A percentile compares a stretch with the other conserved stretches of the same genome.
Evolutionary conservation across 441 rosid species (phyloP).

Genomic region (Gossypium aridum): DNA sequence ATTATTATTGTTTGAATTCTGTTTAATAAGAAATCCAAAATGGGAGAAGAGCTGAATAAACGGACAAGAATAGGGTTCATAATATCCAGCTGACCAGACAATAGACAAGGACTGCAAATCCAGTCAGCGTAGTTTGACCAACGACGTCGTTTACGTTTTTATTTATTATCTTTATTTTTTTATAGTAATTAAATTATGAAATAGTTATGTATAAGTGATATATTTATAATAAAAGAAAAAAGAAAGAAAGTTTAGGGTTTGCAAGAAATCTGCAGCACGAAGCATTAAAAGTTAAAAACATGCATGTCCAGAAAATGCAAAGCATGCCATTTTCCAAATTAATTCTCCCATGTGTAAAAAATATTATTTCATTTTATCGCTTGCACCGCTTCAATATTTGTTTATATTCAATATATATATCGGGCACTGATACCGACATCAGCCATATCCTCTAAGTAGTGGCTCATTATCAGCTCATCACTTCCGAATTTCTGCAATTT

Average conservation of each 20-base stretch:
- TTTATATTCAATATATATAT: background rate
- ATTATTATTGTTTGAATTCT: background rate
- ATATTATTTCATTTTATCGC: background rate
- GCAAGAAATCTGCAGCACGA: background rate
- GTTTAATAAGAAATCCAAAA: background rate
- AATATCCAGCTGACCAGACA: conserved; percentile 1
- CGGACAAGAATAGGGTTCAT: background rate
- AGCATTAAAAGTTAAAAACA: background rate
- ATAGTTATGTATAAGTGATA: too few species aligned
- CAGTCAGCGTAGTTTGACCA: background rate
- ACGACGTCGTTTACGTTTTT: background rate
- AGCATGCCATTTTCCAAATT: background rate
- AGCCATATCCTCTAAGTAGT: conserved; percentile 13
- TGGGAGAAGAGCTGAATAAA: conserved; percentile 2
- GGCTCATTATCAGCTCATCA: conserved; percentile 2
- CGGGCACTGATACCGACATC: background rate
- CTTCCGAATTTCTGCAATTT: background rate
- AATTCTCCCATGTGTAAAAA: background rate
- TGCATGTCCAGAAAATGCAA: background rate
- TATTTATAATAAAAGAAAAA: too few species aligned
- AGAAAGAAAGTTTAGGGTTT: background rate
- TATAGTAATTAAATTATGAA: too few species aligned
- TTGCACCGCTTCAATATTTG: background rate
- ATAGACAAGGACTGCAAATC: background rate
- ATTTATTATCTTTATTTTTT: background rate